A percentile compares a stretch with the other conserved stretches of the same genome.
Conservation (phyloP, 1,284 basidiomycete genomes). For the Anthracocystis panici-leucophaei region DNA sequence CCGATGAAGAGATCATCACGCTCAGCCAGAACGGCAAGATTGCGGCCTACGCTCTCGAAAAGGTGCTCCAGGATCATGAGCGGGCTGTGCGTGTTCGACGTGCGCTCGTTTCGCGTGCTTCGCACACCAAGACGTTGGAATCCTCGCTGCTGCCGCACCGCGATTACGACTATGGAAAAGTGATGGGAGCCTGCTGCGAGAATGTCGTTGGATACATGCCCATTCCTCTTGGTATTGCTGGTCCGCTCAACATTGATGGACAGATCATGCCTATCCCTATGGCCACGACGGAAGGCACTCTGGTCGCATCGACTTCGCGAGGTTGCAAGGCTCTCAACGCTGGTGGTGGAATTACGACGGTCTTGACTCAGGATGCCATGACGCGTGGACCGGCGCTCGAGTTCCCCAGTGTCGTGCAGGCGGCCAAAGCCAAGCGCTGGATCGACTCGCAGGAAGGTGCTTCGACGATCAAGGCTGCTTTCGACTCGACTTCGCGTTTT, state of each 20-base stretch:
- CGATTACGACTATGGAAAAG: conserved; percentile 92
- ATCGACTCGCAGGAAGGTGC: conserved; percentile 88
- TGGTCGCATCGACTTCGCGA: conserved; percentile 96
- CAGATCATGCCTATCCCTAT: conserved; percentile 90
- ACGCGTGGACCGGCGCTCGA: conserved; percentile 97
- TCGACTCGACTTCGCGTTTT: conserved; percentile 81
- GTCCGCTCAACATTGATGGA: conserved; percentile 92
- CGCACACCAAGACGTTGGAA: conserved; percentile 86
- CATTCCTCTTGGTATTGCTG: conserved; percentile 94
- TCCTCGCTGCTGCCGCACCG: conserved; percentile 83
- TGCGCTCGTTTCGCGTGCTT: conserved; percentile 90
- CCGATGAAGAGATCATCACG: conserved; percentile 91
- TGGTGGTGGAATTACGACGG: conserved; percentile 93
- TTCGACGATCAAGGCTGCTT: conserved; percentile 81
- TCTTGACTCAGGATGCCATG: conserved; percentile 94
- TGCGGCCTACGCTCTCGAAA: conserved; percentile 92
- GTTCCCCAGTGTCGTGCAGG: conserved; percentile 84
- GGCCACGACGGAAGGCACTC: conserved; percentile 98
- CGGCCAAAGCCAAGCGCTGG: conserved; percentile 88
- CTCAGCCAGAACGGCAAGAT: conserved; percentile 93
- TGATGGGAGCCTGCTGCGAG: conserved; percentile 98
- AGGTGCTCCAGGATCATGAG: conserved; percentile 86
- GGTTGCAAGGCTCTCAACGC: conserved; percentile 98
- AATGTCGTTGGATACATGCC: conserved; percentile 99
- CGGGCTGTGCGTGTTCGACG: conserved; percentile 88